A percentile compares a stretch with the other conserved stretches of the same genome.
Conservation (phyloP, 352 stramenopile species). For the Pythium brachiatum region DNA sequence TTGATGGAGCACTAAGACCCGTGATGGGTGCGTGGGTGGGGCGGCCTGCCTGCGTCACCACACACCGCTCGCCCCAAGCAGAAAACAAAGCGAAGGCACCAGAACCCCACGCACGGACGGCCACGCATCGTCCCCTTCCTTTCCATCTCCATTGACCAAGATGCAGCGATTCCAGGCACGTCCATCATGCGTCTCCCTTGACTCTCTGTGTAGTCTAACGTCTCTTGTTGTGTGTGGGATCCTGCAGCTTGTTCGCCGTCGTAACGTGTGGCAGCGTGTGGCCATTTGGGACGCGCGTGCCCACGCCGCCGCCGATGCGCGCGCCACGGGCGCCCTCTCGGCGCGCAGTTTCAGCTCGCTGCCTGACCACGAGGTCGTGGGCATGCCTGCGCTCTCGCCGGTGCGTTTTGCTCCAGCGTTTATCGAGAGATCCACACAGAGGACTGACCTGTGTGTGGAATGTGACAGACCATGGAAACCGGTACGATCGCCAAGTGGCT, state of each 20-base stretch:
- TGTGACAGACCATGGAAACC: slow-evolving; percentile 90
- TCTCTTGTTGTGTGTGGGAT: not conserved
- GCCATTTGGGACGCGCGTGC: slow-evolving; percentile 39
- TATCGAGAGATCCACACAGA: too few species aligned
- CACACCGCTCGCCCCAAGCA: slow-evolving; percentile 23
- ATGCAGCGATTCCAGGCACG: slow-evolving; percentile 73
- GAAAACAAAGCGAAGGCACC: slow-evolving; percentile 11
- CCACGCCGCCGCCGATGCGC: slow-evolving; percentile 26
- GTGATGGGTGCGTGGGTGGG: slow-evolving; percentile 8
- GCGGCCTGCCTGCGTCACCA: slow-evolving; percentile 27
- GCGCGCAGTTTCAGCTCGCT: slow-evolving; percentile 52
- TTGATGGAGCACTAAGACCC: not conserved
- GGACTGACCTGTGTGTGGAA: too few species aligned
- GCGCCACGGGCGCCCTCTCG: slow-evolving; percentile 20
- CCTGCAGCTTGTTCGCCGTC: slow-evolving; percentile 48
- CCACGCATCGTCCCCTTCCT: not conserved
- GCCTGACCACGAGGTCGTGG: slow-evolving; percentile 76
- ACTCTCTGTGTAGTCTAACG: not conserved
- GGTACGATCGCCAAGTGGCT: slow-evolving; percentile 95
- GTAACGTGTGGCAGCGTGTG: slow-evolving; percentile 59
- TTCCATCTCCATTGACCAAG: slow-evolving; percentile 6
- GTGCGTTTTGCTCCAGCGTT: slow-evolving; percentile 25
- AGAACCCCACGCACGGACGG: slow-evolving; percentile 7
- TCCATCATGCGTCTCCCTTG: not conserved
- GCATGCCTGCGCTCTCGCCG: slow-evolving; percentile 66